Conservation (phyloP, 2,329 filamentous ascomycete genomes). For the Aspergillus puulaauensis region DNA sequence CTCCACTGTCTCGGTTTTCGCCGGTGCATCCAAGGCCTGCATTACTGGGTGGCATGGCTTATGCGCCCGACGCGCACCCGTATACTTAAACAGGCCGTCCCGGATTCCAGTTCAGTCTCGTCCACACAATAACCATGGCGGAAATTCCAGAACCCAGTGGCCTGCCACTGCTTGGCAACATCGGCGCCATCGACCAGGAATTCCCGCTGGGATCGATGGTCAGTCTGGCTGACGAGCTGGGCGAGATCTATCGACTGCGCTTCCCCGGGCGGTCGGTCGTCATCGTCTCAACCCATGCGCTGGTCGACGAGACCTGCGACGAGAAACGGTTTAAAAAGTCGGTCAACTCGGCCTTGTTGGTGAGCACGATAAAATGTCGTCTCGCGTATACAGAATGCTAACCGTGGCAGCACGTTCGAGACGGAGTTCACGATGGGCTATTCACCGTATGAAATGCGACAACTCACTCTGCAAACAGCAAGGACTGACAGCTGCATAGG, state of each 20-base stretch:
- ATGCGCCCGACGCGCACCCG: too few relatives aligned
- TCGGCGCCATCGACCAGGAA: neutral
- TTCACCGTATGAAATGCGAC: slow-evolving; percentile 50
- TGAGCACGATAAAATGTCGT: too few relatives aligned
- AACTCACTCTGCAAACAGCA: too few relatives aligned
- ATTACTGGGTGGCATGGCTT: too few relatives aligned
- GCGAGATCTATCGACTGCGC: neutral
- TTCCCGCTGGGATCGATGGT: neutral
- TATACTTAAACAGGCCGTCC: too few relatives aligned
- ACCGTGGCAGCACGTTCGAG: neutral
- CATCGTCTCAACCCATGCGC: slow-evolving; percentile 35
- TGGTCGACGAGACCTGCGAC: slow-evolving; percentile 64
- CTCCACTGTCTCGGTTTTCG: too few relatives aligned
- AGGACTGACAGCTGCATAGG: neutral
- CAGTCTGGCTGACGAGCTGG: neutral
- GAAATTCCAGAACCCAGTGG: neutral
- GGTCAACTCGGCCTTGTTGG: neutral
- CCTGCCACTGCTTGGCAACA: neutral
- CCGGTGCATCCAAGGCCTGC: too few relatives aligned
- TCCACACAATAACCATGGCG: neutral
- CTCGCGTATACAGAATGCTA: too few relatives aligned
- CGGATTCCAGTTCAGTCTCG: too few relatives aligned
- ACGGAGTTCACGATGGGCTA: slow-evolving; percentile 56
- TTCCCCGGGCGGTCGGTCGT: neutral
- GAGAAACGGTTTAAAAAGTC: slow-evolving; percentile 51